A percentile compares a stretch with the other conserved stretches of the same genome.
Conservation (phyloP, 192 early-diverging fungal species). For the Podila minutissima region DNA sequence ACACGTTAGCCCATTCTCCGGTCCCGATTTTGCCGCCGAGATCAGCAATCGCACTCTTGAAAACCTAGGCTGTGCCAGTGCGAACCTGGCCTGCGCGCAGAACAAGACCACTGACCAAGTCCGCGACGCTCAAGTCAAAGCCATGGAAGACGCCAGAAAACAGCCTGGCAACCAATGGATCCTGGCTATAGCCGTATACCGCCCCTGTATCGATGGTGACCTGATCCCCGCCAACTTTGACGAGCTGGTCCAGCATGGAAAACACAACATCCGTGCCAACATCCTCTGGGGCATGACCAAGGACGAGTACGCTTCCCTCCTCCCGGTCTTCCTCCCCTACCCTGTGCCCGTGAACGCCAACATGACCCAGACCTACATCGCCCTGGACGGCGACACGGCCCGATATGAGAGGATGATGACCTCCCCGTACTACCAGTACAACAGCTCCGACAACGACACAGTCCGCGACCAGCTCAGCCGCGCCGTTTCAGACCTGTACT, state of each 20-base stretch:
- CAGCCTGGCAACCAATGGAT: conserved; percentile 2
- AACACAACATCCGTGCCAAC: conserved; percentile 8
- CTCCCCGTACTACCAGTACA: conserved; percentile 16
- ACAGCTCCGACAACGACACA: background rate
- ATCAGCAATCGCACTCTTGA: conserved; percentile 5
- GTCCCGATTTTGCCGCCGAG: background rate
- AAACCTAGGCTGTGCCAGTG: background rate
- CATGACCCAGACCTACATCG: background rate
- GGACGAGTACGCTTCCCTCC: background rate
- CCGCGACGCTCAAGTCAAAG: background rate
- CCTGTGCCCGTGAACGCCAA: background rate
- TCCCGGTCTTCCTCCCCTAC: background rate
- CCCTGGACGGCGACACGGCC: background rate
- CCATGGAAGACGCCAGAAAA: background rate
- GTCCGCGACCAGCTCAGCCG: background rate
- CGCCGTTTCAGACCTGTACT: conserved; percentile 2
- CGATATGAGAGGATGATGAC: background rate
- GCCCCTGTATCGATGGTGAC: conserved; percentile 4
- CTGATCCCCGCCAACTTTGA: conserved; percentile 18
- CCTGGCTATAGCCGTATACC: background rate
- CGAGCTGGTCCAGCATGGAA: conserved; percentile 4
- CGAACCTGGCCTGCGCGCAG: conserved; percentile 19
- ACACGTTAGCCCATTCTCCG: conserved; percentile 23
- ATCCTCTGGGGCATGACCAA: conserved; percentile 8
- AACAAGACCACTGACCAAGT: conserved; percentile 19